Evolutionary conservation across 768 basidiomycete species (phyloP).

Genomic region (Panellus pusillus): DNA sequence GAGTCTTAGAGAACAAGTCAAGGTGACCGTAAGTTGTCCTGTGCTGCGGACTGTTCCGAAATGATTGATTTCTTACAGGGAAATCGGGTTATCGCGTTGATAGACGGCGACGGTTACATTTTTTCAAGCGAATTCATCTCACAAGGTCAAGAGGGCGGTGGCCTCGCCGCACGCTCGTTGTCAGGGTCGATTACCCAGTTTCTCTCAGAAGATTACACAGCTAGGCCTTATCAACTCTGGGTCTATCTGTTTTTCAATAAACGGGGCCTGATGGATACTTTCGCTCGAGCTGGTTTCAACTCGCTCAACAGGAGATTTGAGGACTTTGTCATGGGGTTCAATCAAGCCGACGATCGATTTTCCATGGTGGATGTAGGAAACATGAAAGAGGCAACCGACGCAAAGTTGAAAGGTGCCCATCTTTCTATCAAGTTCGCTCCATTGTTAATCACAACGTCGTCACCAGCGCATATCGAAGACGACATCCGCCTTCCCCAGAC

Average conservation of each 20-base stretch:
- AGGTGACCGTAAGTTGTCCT: conserved; percentile 26
- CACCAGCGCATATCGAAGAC: conserved; percentile 54
- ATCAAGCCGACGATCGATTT: conserved; percentile 67
- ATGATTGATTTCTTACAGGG: conserved; percentile 31
- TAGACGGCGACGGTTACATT: conserved; percentile 69
- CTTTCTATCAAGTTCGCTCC: not conserved
- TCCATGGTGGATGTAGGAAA: conserved; percentile 69
- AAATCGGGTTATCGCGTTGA: conserved; percentile 48
- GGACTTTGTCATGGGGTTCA: conserved; percentile 68
- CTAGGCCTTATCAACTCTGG: conserved; percentile 53
- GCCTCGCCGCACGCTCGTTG: conserved; percentile 51
- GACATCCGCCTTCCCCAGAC: conserved; percentile 65
- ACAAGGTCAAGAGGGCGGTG: conserved; percentile 59
- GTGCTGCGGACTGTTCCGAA: not conserved
- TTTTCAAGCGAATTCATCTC: conserved; percentile 54
- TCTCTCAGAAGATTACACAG: conserved; percentile 34
- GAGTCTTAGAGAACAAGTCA: conserved; percentile 41
- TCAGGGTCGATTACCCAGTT: conserved; percentile 39
- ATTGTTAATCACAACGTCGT: conserved; percentile 1
- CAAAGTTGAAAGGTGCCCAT: conserved; percentile 68
- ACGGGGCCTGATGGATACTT: conserved; percentile 54
- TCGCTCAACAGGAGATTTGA: conserved; percentile 50
- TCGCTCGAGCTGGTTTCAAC: conserved; percentile 39
- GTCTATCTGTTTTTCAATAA: conserved; percentile 67
- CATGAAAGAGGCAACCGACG: conserved; percentile 73